Conservation (phyloP, 2,329 filamentous ascomycete genomes). For the Neonectria ditissima region DNA sequence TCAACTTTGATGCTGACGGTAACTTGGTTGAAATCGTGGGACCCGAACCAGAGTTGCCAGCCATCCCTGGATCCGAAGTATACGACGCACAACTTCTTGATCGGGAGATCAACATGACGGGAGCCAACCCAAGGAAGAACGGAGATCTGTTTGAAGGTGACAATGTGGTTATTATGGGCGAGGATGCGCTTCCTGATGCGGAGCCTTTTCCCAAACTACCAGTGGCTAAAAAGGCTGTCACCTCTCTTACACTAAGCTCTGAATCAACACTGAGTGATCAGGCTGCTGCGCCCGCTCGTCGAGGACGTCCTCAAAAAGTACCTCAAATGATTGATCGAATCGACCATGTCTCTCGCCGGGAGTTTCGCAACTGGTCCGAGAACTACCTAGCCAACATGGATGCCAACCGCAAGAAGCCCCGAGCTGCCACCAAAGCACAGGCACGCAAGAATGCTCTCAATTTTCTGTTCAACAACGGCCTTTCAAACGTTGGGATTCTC, state of each 20-base stretch:
- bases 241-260: slow-evolving; percentile 36
- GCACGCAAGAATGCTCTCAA: slow-evolving; percentile 53
- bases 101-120: slow-evolving; percentile 27
- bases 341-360: slow-evolving; percentile 51
- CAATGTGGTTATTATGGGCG: slow-evolving; percentile 52
- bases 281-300: slow-evolving; percentile 35
- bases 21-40: slow-evolving; percentile 59
- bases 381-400: slow-evolving; percentile 69
- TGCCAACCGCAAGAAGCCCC: slow-evolving; percentile 43
- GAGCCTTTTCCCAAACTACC: slow-evolving; percentile 49
- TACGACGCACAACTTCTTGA: slow-evolving; percentile 26
- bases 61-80: slow-evolving; percentile 45
- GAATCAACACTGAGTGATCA: slow-evolving; percentile 38
- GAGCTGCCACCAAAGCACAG: slow-evolving; percentile 47
- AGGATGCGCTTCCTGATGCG: slow-evolving; percentile 54
- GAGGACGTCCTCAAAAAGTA: slow-evolving; percentile 43
- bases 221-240: slow-evolving; percentile 27
- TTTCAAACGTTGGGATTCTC: slow-evolving; percentile 48
- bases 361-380: slow-evolving; percentile 55
- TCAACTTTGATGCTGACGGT: slow-evolving; percentile 65
- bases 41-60: slow-evolving; percentile 56
- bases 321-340: slow-evolving; percentile 47
- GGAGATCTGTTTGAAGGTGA: slow-evolving; percentile 44
- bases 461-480: slow-evolving; percentile 49
- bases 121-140: slow-evolving; percentile 14